phyloP scores from a whole-genome alignment of 2,329 filamentous ascomycete genomes.

The Fusarium cyanostomum region DNA sequence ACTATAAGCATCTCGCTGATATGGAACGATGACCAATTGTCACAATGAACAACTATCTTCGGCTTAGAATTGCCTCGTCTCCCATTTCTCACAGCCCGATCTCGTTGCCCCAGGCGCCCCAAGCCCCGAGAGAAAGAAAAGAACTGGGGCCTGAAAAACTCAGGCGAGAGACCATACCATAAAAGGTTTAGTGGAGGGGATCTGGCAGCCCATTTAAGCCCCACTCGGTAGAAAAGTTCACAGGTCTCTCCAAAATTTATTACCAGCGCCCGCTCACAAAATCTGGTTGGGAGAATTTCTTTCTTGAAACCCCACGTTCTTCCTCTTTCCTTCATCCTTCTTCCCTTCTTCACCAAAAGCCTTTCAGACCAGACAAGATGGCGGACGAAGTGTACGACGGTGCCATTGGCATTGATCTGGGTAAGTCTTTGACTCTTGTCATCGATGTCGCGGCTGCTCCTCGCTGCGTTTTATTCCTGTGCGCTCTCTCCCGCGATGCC shows the following conservation, averaged over 20 bases:
- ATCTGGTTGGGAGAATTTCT: conserved; percentile 50
- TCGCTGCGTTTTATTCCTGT: conserved; percentile 15
- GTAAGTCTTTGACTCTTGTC: conserved; percentile 62
- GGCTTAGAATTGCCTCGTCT: conserved; percentile 32
- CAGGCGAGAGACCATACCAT: conserved; percentile 40
- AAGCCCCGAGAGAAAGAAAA: conserved; percentile 24
- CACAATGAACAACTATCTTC: conserved; percentile 5
- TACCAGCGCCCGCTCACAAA: conserved; percentile 45
- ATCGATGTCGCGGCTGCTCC: neutral
- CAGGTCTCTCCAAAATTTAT: conserved; percentile 47
- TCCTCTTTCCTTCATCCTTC: conserved; percentile 41
- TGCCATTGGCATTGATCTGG: conserved; percentile 99
- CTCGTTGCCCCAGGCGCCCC: conserved; percentile 23
- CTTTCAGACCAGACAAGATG: conserved; percentile 68
- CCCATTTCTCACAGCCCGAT: conserved; percentile 34
- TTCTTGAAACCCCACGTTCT: conserved; percentile 51
- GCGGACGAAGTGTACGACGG: conserved; percentile 98
- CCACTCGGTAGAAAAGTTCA: conserved; percentile 47
- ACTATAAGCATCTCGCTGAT: neutral
- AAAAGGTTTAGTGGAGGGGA: conserved; percentile 41
- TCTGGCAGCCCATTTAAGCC: conserved; percentile 35
- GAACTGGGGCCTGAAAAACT: conserved; percentile 41
- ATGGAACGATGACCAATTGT: conserved; percentile 6
- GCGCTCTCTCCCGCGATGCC: conserved; percentile 24
- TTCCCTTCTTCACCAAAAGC: conserved; percentile 43